These are phyloP conservation scores for Fusarium fracticaudum DNA, from an alignment of 2,329 filamentous ascomycete species.

Conservation along the genomic window DNA sequence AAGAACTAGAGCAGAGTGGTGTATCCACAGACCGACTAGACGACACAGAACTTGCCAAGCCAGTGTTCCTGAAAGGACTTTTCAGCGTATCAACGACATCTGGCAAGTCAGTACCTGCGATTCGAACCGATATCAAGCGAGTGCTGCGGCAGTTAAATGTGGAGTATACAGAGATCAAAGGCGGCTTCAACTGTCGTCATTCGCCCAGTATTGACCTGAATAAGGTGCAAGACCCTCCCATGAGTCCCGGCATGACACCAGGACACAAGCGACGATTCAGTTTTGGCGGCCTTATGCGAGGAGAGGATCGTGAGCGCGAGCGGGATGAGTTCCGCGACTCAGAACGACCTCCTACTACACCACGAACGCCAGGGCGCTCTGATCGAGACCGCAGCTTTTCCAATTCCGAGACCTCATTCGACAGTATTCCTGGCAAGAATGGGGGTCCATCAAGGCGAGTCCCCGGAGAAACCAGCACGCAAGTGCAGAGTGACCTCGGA, in stretches of 20 bases:
- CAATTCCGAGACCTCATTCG: conserved; percentile 87
- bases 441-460: conserved; percentile 64
- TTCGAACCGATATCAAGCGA: conserved; percentile 88
- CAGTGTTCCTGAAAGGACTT: conserved; percentile 93
- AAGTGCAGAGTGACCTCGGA: conserved; percentile 89
- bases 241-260: conserved; percentile 64
- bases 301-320: conserved; percentile 71
- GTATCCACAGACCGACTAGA: conserved; percentile 69
- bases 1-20: conserved; percentile 73
- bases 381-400: conserved; percentile 78
- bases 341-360: conserved; percentile 52
- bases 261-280: conserved; percentile 83
- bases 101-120: conserved; percentile 85
- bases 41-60: conserved; percentile 84
- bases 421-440: conserved; percentile 70
- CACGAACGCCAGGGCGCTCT: conserved; percentile 56
- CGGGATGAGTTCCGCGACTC: conserved; percentile 77
- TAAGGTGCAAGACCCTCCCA: conserved; percentile 72
- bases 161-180: conserved; percentile 91
- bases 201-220: conserved; percentile 89
- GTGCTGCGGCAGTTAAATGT: conserved; percentile 89
- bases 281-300: conserved; percentile 73
- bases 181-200: conserved; percentile 90
- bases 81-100: conserved; percentile 98
- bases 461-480: conserved; percentile 88